Evolutionary conservation across 495 filamentous ascomycete species (phyloP), one percentile per base, ranked within the genome.

Genomic region (Lophium mytilinum): DNA sequence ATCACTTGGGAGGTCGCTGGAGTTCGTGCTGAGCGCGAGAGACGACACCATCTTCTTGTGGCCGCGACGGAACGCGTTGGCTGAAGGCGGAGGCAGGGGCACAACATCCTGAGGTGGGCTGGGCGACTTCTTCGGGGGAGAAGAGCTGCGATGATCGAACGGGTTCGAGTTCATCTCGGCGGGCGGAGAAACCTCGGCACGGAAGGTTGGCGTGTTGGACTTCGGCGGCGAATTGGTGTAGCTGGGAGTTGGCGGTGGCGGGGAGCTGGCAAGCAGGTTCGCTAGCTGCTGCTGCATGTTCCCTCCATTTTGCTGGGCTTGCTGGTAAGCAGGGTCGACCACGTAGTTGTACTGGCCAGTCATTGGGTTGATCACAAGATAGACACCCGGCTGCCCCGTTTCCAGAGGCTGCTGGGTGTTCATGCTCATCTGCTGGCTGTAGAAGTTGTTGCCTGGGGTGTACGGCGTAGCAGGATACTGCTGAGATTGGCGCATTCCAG

Each of bases 41-140:
- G 92, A 92, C n/a, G 83, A 81, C 12, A 84, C 81, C 12, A 54
- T 59, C 80, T 96, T 96, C 73, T 90, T 90, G 73, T 97, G 90
- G 34, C 88, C 86, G 55, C 89, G 87, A 53, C 91, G 91, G 74
- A 95, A 96, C 14, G 89, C 87, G 62, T 86, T 89, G 37, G 83
- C 81, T 49, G 88, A 89, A 55, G 87, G 87, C 3, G 86, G 88
- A 35, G 89, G 88, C 39, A 92, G 78, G 6, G 87, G 86, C 45
- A 78, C 76, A 12, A 84, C 78, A 45, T 91, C 86, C 40, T 75
- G 71, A 7, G 82, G 81, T 1, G 78, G 81, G 54, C 72, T 83
- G 60, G 71, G 80, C 58, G 72, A 82, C 72, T 83, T 80, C 70
- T 84, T 86, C 1, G 87, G 88, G 48, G 89, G 88, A 37, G 87